Base-by-base conservation (phyloP, 2,329 filamentous ascomycete species). In the Penicillium sp. region DNA sequence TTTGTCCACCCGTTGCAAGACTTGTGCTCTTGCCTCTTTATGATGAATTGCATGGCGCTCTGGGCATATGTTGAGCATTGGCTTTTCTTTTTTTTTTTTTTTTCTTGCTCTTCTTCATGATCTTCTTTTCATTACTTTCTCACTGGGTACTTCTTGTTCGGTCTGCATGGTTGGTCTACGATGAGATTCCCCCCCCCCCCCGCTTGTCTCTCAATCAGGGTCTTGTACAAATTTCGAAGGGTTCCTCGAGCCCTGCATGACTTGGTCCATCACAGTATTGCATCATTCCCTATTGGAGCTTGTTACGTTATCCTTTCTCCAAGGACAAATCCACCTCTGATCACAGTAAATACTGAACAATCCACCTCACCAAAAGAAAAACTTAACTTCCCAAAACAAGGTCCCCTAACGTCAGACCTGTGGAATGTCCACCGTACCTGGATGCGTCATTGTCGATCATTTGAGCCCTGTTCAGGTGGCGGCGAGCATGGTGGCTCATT, bases 161-260 rank as follows among this genome's bases (percentile, higher is more conserved):
- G 38, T 47, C 36, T 43, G 33, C 5, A 49, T 39, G 18, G 39
- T 51, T 52, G 48, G 48, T 38, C 38, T 43, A 49, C 49, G 46
- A 49, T 43, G 45, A 39, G 41, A 53, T 48, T 44, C 43, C 45
- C 46, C 49, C 43, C 45, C 46, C 49, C 38, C 43, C 11, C 45
- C 42, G 18, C 45, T 41, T 24, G 25, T 24, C 5, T 9, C 9
- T 32, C 33, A 18, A 11, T 5, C 11, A 9, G 7, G 36, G 36
- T 9, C 9, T n/a, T 35, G 18, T 18, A 18, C 18, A 18, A 18
- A 18, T 18, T 18, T 18, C 18, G 18, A 18, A 18, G 18, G 18
- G 18, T 18, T 18, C 18, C 18, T 37, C 29, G 13, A 27, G 13
- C 25, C 8, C 37, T 32, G 32, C 33, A 48, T 39, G 41, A 49